These are phyloP conservation scores for Phoma sp. DNA, from an alignment of 2,329 filamentous ascomycete species.

Conservation along the genomic window DNA sequence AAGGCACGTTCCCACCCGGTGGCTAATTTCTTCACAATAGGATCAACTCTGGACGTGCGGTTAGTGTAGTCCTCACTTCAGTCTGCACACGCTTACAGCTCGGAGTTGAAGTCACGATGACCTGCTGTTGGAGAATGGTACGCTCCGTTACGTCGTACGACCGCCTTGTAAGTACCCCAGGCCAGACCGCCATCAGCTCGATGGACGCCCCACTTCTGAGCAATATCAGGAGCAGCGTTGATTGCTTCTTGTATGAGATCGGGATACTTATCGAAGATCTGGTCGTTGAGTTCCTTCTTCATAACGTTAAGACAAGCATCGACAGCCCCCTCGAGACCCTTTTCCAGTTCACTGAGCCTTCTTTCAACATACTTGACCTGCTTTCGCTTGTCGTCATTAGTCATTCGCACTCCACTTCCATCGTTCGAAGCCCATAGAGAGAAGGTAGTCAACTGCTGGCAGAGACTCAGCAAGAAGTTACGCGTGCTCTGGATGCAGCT, in stretches of 20 bases:
- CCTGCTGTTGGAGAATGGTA: conserved; percentile 50
- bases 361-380: conserved; percentile 50
- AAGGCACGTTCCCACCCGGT: conserved; percentile 55
- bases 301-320: conserved; percentile 49
- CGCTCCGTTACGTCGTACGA: conserved; percentile 58
- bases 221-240: conserved; percentile 43
- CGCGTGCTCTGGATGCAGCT: conserved; percentile 54
- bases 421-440: conserved; percentile 58
- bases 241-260: conserved; percentile 50
- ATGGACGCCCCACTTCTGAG: conserved; percentile 46
- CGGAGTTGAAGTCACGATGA: conserved; percentile 50
- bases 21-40: conserved; percentile 50
- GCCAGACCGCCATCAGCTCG: conserved; percentile 54
- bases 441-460: conserved; percentile 61
- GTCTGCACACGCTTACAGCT: conserved; percentile 31
- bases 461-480: conserved; percentile 60
- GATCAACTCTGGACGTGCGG: conserved; percentile 33
- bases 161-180: conserved; percentile 64
- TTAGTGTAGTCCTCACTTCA: not conserved
- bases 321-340: conserved; percentile 51
- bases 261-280: conserved; percentile 56
- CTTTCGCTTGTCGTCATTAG: conserved; percentile 48
- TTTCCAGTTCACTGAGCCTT: conserved; percentile 50
- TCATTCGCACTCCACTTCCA: conserved; percentile 50
- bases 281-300: conserved; percentile 50